Conservation (phyloP, 2,329 filamentous ascomycete species). For the Aspergillus cejpii region DNA sequence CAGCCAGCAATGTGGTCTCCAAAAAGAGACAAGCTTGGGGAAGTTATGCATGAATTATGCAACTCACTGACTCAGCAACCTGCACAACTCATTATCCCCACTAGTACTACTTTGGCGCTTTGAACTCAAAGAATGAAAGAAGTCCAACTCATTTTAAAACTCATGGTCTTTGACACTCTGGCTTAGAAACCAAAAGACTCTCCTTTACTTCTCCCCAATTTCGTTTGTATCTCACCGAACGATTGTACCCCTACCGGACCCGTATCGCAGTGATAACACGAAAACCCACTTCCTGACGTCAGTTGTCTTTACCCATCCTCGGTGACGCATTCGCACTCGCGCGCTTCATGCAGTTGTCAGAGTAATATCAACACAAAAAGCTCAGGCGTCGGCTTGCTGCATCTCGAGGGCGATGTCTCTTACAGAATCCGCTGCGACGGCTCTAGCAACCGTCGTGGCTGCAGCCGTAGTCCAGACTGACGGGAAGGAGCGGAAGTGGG, state of each 20-base stretch:
- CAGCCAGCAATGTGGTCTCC: no score
- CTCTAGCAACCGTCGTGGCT: slow-evolving; percentile 19
- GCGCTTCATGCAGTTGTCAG: slow-evolving; percentile 15
- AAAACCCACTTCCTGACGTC: slow-evolving; percentile 21
- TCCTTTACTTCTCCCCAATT: background rate
- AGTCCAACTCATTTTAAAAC: slow-evolving; percentile 4
- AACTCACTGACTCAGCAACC: slow-evolving; percentile 12
- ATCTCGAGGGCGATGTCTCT: slow-evolving; percentile 26
- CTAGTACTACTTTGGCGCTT: slow-evolving; percentile 9
- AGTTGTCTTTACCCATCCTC: slow-evolving; percentile 15
- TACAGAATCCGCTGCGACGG: slow-evolving; percentile 22
- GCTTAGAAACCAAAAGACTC: background rate
- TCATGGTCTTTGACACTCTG: background rate
- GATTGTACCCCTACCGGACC: background rate
- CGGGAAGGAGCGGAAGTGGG: slow-evolving; percentile 21
- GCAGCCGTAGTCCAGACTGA: slow-evolving; percentile 16
- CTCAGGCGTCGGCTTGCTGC: background rate
- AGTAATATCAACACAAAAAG: background rate
- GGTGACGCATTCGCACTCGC: slow-evolving; percentile 2
- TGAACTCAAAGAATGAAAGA: slow-evolving; percentile 6
- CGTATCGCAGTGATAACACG: slow-evolving; percentile 4
- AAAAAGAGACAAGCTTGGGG: no score
- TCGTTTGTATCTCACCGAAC: background rate
- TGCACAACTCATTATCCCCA: slow-evolving; percentile 8
- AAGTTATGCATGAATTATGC: background rate